Conservation (phyloP, 108 stramenopile species). For the Pseudonitzschia multiseries region DNA sequence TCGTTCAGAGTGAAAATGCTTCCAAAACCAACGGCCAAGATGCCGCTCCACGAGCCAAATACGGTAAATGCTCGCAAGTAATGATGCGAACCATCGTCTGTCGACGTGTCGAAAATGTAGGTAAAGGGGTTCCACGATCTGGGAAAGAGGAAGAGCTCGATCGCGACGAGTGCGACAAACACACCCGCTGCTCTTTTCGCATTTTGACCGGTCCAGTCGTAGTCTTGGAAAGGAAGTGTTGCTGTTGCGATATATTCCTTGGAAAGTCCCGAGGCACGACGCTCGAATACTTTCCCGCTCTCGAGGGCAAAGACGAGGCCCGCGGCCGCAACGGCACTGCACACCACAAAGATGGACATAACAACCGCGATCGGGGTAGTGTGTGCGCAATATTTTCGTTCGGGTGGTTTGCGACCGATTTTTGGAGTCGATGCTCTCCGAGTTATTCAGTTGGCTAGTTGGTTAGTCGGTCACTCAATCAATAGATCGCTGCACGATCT, state of each 20-base stretch:
- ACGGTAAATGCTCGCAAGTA: background rate
- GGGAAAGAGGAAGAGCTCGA: background rate
- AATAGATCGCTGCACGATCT: too few species aligned
- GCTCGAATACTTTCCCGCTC: background rate
- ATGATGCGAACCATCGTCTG: background rate
- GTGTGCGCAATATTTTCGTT: too few species aligned
- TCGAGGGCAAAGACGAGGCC: constrained; percentile 1
- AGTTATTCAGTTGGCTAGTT: too few species aligned
- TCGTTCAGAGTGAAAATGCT: background rate
- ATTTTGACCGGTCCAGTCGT: background rate
- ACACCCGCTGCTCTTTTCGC: background rate
- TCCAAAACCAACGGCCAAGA: constrained; percentile 13
- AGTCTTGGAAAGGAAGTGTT: background rate
- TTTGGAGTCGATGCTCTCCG: too few species aligned
- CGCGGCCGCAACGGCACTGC: constrained; percentile 8
- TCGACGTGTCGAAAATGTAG: background rate
- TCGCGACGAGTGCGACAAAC: background rate
- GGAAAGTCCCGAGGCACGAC: background rate
- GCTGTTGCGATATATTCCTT: background rate
- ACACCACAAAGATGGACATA: constrained; percentile 3
- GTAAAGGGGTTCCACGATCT: constrained; percentile 2
- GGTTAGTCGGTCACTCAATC: too few species aligned
- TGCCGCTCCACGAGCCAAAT: constrained; percentile 1
- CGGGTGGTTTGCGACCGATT: too few species aligned
- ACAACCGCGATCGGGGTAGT: too few species aligned